Conservation (phyloP, 1,284 basidiomycete species). For the Ustilago sp. region DNA sequence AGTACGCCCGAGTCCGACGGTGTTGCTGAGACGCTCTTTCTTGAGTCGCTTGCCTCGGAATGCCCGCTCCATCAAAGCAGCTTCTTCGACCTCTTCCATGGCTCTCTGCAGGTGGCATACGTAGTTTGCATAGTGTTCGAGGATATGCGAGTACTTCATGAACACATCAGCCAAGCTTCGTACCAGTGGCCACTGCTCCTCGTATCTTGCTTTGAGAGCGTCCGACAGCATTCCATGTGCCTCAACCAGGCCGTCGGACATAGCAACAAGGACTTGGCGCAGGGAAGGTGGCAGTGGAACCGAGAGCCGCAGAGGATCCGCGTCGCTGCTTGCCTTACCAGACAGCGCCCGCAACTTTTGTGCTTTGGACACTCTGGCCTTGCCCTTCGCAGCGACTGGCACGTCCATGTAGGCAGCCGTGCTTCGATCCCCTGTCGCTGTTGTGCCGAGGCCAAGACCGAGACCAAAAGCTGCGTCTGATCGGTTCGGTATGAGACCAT, state of each 20-base stretch:
- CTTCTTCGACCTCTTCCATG: slow-evolving; percentile 62
- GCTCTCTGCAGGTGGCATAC: slow-evolving; percentile 61
- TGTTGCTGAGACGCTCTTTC: slow-evolving; percentile 59
- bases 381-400: slow-evolving; percentile 3
- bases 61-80: slow-evolving; percentile 62
- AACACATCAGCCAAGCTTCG: slow-evolving; percentile 63
- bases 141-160: slow-evolving; percentile 53
- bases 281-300: slow-evolving; percentile 58
- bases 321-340: slow-evolving; percentile 20
- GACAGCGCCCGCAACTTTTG: slow-evolving; percentile 40
- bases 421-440: slow-evolving; percentile 34
- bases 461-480: slow-evolving; percentile 28
- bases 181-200: slow-evolving; percentile 65
- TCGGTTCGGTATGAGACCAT: slow-evolving; percentile 2
- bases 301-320: slow-evolving; percentile 40
- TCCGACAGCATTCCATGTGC: slow-evolving; percentile 57
- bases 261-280: slow-evolving; percentile 50
- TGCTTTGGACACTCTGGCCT: slow-evolving; percentile 38
- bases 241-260: slow-evolving; percentile 56
- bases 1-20: slow-evolving; percentile 59
- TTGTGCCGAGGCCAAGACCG: slow-evolving; percentile 50
- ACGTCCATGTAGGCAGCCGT: slow-evolving; percentile 26
- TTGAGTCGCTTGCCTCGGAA: slow-evolving; percentile 61
- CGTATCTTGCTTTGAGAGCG: slow-evolving; percentile 59
- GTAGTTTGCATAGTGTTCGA: slow-evolving; percentile 57